These are phyloP conservation scores for Solanum hybrid DNA, from an alignment of 305 asterid species.

Conservation along the genomic window DNA sequence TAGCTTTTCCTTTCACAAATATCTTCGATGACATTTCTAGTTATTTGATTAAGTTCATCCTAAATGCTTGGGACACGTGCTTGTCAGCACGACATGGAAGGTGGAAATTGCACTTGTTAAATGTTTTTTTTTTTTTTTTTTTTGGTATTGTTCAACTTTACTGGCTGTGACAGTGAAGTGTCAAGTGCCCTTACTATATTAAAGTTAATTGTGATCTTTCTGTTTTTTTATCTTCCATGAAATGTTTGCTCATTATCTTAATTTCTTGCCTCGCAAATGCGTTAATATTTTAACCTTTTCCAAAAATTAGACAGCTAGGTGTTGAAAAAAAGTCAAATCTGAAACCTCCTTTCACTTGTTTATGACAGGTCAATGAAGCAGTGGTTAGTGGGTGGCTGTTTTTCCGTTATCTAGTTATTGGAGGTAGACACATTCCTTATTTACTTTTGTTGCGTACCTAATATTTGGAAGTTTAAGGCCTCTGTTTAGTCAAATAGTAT, in stretches of 20 bases:
- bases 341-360: constrained; percentile 8
- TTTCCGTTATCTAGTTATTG: constrained; percentile 92
- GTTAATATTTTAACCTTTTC: not conserved
- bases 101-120: not conserved
- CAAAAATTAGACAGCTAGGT: not conserved
- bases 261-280: not conserved
- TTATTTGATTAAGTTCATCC: not conserved
- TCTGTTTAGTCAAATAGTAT: not conserved
- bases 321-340: not conserved
- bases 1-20: not conserved
- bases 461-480: not conserved
- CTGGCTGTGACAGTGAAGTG: not conserved
- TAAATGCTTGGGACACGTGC: not conserved
- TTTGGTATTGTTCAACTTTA: not conserved
- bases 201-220: not conserved
- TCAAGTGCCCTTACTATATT: not conserved
- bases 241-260: not conserved
- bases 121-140: not conserved
- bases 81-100: not conserved
- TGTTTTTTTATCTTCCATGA: not conserved
- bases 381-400: constrained; percentile 95
- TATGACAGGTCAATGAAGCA: constrained; percentile 84
- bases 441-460: constrained; percentile 9
- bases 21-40: not conserved
- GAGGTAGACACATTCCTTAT: constrained; percentile 47